Percentiles rank a stretch among this genome's conserved stretches.
These are phyloP conservation scores for Friedmanniomyces simplex DNA, from an alignment of 495 filamentous ascomycete genomes.

Conservation along the genomic window DNA sequence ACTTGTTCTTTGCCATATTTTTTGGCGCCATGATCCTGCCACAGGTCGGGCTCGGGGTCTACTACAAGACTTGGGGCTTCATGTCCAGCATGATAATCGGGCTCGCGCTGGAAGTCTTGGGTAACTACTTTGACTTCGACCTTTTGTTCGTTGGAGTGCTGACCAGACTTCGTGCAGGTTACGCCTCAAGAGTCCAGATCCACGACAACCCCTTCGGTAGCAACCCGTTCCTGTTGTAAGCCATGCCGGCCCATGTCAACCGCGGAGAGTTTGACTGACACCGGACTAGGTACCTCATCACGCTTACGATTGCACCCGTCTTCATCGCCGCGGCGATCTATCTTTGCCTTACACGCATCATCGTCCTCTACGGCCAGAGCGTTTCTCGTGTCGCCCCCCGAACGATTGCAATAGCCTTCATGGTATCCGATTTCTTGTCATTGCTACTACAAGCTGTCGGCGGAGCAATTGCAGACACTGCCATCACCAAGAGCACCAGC, in stretches of 20 bases:
- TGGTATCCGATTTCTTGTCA: slow-evolving; percentile 52
- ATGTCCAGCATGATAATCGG: slow-evolving; percentile 31
- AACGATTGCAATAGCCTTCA: slow-evolving; percentile 46
- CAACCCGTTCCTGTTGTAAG: slow-evolving; percentile 30
- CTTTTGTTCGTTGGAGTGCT: not conserved
- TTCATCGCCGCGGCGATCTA: slow-evolving; percentile 58
- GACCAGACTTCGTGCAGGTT: slow-evolving; percentile 22
- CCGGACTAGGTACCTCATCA: slow-evolving; percentile 39
- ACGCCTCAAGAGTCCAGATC: slow-evolving; percentile 33
- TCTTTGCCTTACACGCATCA: slow-evolving; percentile 50
- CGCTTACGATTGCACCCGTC: slow-evolving; percentile 54
- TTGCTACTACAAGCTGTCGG: slow-evolving; percentile 54
- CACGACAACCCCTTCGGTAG: slow-evolving; percentile 31
- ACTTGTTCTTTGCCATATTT: slow-evolving; percentile 30
- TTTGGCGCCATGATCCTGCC: slow-evolving; percentile 31
- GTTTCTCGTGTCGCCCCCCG: slow-evolving; percentile 51
- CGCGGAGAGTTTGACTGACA: not conserved
- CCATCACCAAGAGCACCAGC: slow-evolving; percentile 32
- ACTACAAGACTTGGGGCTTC: slow-evolving; percentile 38
- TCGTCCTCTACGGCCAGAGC: slow-evolving; percentile 48
- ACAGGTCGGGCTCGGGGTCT: slow-evolving; percentile 32
- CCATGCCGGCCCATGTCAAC: not conserved
- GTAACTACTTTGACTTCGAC: no score
- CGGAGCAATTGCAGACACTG: slow-evolving; percentile 46
- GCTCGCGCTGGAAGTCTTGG: slow-evolving; percentile 30